Evolutionary conservation across 108 stramenopile genomes (phyloP), one percentile per base, ranked within the genome.

Genomic region (Nitzschia sp.): DNA sequence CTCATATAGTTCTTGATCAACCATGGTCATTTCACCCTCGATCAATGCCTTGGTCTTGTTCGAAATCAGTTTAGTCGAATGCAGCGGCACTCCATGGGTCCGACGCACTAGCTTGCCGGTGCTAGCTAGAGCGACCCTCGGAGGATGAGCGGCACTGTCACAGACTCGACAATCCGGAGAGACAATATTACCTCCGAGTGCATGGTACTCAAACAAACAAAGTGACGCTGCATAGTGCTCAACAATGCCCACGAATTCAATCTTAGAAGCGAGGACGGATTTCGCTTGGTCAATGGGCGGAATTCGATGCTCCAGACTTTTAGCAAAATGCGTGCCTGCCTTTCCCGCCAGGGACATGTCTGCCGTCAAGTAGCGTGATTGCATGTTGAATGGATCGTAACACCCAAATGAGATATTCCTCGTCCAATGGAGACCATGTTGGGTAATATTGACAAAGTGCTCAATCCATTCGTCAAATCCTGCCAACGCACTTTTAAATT

Each of bases 341-440:
- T 3, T 3, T n/a, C n/a, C n/a, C n/a, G n/a, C n/a, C n/a, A n/a
- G n/a, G 24, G 29, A 25, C 1, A 0, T 4, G 1, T 17, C 51
- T 27, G 48, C 19, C 0, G 64, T 66, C 3, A 66, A 49, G 30
- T 66, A 66, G 29, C 64, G n/a, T 30, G 47, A 28, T 31, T 51
- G 46, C 64, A 66, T 66, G 26, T 66, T 66, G 45, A 29, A 66
- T 6, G 64, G 64, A 30, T 66, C 64, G 49, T 66, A 66, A 19
- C 64, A 66, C 29, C 32, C 18, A 31, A 33, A 53, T n/a, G 48
- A 17, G 18, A 30, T 5, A 13, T 21, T 51, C 5, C 27, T 2
- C 11, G 27, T 48, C 18, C 18, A 51, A n/a, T n/a, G n/a, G n/a
- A n/a, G n/a, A 1, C 13, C 26, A n/a, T n/a, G n/a, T n/a, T n/a